Evolutionary conservation across 2,329 filamentous ascomycete species (phyloP), one percentile per base, ranked within the genome.

Genomic region (Fusarium odoratissimum): DNA sequence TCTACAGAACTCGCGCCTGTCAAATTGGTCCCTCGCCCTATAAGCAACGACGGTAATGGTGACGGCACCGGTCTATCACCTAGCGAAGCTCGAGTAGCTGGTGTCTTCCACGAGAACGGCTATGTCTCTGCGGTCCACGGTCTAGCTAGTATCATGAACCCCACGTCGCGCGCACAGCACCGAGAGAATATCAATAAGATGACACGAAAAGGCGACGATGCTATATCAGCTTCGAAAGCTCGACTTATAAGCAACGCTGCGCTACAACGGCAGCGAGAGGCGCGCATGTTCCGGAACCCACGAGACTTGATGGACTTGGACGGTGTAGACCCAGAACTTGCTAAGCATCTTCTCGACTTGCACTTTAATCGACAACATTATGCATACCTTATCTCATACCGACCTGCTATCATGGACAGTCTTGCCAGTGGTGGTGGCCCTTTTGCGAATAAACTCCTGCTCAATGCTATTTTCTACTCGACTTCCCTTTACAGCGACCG

Each of bases 391-490:
- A 74, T 83, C 17, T 79, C 81, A 0, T 83, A 83, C 37, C 80
- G 82, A 1, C 82, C 82, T 3, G 81, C 80, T 3, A 80, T 83
- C 14, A 83, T 82, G 78, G 80, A 83, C 40, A 81, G 80, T 60
- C 76, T 83, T 5, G 73, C 76, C 2, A 81, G 77, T 25, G 78
- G 78, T 0, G 76, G 77, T n/a, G 81, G 82, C 2, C 79, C 79
- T 2, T 83, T 79, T 35, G 75, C 76, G 14, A 83, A 82, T 33
- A 82, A 82, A 57, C 76, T 83, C 6, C 72, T 83, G 1, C 75
- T 83, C 19, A 83, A 83, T 63, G 80, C 82, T 21, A 83, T 84
- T 14, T 85, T 82, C 71, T 83, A 80, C 49, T 81, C 80, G 14
- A 81, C 80, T 6, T 79, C 78, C 9, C 78, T 83, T 3, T 83